Conservation (phyloP, 2,329 filamentous ascomycete species). For the Coleophoma cylindrospora region DNA sequence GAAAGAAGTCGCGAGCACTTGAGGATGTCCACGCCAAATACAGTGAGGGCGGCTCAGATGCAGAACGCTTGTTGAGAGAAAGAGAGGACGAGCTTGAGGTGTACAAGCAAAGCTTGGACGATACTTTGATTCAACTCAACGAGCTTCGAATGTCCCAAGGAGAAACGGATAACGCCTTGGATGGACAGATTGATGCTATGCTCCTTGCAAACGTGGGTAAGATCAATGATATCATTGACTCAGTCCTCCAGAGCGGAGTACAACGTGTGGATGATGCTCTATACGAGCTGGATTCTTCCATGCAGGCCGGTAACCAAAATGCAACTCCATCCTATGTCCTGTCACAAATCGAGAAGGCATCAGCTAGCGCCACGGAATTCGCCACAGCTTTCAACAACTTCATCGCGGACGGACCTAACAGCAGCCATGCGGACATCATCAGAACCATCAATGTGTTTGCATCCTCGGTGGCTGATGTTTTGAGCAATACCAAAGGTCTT, state of each 20-base stretch:
- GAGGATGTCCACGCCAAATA: slow-evolving; percentile 78
- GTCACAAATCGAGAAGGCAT: slow-evolving; percentile 96
- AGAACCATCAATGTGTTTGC: slow-evolving; percentile 88
- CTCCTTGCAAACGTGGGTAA: slow-evolving; percentile 83
- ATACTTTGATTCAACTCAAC: slow-evolving; percentile 87
- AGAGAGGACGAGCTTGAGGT: slow-evolving; percentile 98
- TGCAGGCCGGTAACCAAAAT: slow-evolving; percentile 98
- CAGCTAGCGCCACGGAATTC: slow-evolving; percentile 91
- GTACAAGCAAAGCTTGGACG: slow-evolving; percentile 97
- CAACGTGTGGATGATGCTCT: slow-evolving; percentile 92
- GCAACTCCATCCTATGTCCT: slow-evolving; percentile 91
- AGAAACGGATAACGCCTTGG: slow-evolving; percentile 73
- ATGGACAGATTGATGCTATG: slow-evolving; percentile 86
- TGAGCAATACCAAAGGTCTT: slow-evolving; percentile 94
- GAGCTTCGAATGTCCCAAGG: slow-evolving; percentile 74
- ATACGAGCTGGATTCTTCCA: slow-evolving; percentile 94
- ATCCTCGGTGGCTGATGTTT: slow-evolving; percentile 85
- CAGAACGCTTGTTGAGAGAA: slow-evolving; percentile 79
- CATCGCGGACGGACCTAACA: slow-evolving; percentile 92
- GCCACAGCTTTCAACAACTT: slow-evolving; percentile 98
- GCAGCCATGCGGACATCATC: slow-evolving; percentile 85
- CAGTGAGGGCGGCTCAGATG: slow-evolving; percentile 76
- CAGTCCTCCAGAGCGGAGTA: slow-evolving; percentile 87
- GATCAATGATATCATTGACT: slow-evolving; percentile 97
- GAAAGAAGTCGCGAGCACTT: slow-evolving; percentile 80